A percentile compares a stretch with the other conserved stretches of the same genome.
phyloP scores from a whole-genome alignment of 257 asterid genomes.

The Capsicum baccatum region DNA sequence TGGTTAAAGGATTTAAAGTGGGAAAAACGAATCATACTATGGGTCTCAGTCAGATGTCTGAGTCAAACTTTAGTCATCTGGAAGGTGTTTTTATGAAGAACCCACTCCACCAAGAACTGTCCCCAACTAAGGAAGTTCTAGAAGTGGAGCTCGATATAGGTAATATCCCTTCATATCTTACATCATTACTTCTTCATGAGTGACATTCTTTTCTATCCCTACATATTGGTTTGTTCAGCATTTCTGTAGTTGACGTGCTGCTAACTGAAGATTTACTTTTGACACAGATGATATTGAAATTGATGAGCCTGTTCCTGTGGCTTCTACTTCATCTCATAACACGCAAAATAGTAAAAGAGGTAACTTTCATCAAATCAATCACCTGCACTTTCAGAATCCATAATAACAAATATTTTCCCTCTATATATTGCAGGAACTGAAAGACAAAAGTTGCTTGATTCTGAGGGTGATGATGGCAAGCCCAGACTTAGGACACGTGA shows the following conservation, averaged over 20 bases:
- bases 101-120: conserved; percentile 48
- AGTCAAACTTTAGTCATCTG: conserved; percentile 56
- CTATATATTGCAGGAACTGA: conserved; percentile 55
- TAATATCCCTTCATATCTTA: conserved; percentile 34
- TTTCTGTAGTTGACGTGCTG: conserved; percentile 27
- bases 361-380: conserved; percentile 31
- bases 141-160: conserved; percentile 78
- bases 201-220: conserved; percentile 28
- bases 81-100: conserved; percentile 61
- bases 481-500: conserved; percentile 76
- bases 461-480: conserved; percentile 48
- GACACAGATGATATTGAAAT: conserved; percentile 80
- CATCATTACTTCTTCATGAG: conserved; percentile 18
- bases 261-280: conserved; percentile 27
- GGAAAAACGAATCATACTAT: conserved; percentile 48
- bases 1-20: conserved; percentile 72
- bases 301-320: conserved; percentile 65
- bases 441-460: conserved; percentile 62
- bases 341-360: conserved; percentile 53
- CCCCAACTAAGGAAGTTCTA: conserved; percentile 38
- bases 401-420: conserved; percentile 30
- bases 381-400: conserved; percentile 8
- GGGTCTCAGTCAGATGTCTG: conserved; percentile 42
- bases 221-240: conserved; percentile 15
- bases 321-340: conserved; percentile 54